These are phyloP conservation scores for Chenopodium album DNA, from an alignment of 148 eudicot species.

Conservation along the genomic window DNA sequence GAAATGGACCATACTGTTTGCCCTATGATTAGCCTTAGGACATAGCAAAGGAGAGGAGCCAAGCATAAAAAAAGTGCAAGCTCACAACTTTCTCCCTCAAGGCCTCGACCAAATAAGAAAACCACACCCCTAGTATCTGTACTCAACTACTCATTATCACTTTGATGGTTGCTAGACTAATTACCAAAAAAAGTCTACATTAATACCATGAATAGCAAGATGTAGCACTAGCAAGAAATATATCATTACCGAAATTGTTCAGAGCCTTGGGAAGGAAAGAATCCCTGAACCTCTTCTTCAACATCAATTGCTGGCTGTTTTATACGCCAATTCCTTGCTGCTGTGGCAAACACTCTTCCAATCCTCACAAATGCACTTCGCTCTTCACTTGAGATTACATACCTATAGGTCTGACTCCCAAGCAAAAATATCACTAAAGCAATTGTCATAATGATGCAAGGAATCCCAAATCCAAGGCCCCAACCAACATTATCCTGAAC, in stretches of 20 bases:
- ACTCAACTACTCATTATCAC: background rate
- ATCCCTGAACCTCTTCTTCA: constrained; percentile 46
- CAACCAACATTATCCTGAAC: constrained; percentile 79
- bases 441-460: constrained; percentile 58
- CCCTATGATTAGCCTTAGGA: background rate
- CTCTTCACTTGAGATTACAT: constrained; percentile 33
- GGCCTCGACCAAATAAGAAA: background rate
- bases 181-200: background rate
- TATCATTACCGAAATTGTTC: constrained; percentile 53
- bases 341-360: constrained; percentile 53
- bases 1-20: background rate
- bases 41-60: background rate
- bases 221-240: background rate
- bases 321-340: constrained; percentile 50
- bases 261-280: constrained; percentile 37
- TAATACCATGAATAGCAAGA: background rate
- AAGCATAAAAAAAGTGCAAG: constrained; percentile 1
- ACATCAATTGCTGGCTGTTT: constrained; percentile 31
- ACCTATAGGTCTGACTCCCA: constrained; percentile 65
- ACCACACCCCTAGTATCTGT: background rate
- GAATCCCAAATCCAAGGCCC: constrained; percentile 92
- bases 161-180: background rate
- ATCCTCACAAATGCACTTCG: constrained; percentile 63
- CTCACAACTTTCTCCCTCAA: background rate
- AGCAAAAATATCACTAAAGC: constrained; percentile 55